These are phyloP conservation scores for Prinsepia uniflora DNA, from an alignment of 306 rosid species.

Conservation along the genomic window DNA sequence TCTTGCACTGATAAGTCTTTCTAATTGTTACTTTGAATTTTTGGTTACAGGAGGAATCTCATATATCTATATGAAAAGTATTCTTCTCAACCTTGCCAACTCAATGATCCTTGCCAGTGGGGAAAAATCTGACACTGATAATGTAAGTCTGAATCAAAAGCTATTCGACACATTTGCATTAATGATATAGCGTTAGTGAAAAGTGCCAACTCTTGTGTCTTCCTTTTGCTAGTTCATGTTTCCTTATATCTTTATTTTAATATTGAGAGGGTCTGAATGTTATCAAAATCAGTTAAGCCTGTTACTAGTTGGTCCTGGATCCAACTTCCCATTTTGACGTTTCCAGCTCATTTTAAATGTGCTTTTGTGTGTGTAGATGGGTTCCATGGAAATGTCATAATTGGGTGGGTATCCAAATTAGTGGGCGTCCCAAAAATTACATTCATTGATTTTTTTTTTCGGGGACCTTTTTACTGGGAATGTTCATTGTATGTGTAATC, in stretches of 20 bases:
- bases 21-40: constrained; percentile 20
- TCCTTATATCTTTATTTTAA: not conserved
- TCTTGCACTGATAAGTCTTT: constrained; percentile 5
- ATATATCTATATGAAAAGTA: constrained; percentile 48
- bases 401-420: too few relatives aligned
- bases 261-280: not conserved
- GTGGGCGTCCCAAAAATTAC: not conserved
- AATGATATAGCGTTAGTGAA: constrained; percentile 7
- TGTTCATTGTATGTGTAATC: too few relatives aligned
- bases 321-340: not conserved
- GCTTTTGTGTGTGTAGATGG: not conserved
- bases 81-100: constrained; percentile 72
- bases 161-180: not conserved
- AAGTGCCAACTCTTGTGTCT: not conserved
- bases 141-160: constrained; percentile 49
- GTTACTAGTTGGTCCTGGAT: not conserved
- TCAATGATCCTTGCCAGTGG: constrained; percentile 41
- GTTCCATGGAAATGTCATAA: too few relatives aligned
- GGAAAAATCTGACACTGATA: constrained; percentile 34
- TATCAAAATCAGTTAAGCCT: not conserved
- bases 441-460: not conserved
- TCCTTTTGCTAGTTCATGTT: not conserved
- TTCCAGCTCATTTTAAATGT: not conserved
- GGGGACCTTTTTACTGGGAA: not conserved
- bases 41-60: constrained; percentile 63